phyloP scores from a whole-genome alignment of 2,329 filamentous ascomycete genomes.

The Mycocentrospora acerina region DNA sequence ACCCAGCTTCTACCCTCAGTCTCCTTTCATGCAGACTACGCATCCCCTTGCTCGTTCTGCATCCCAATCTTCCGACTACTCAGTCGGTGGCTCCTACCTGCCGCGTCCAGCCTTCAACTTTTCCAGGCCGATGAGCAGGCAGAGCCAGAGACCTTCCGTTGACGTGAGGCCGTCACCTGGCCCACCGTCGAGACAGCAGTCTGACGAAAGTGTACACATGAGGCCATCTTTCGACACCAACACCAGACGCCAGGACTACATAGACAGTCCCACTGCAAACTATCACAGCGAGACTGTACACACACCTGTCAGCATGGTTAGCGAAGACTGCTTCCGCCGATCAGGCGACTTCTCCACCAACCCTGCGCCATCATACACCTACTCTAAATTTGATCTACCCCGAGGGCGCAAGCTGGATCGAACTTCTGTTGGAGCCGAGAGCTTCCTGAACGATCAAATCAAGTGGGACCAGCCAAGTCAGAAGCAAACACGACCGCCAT shows the following conservation, averaged over 20 bases:
- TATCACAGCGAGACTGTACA: slow-evolving; percentile 65
- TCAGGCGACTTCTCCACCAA: slow-evolving; percentile 51
- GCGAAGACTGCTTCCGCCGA: slow-evolving; percentile 64
- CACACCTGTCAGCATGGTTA: slow-evolving; percentile 72
- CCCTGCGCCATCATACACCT: slow-evolving; percentile 74
- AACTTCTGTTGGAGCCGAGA: slow-evolving; percentile 42
- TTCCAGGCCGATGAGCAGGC: slow-evolving; percentile 81
- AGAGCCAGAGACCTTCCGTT: slow-evolving; percentile 56
- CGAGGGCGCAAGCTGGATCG: slow-evolving; percentile 78
- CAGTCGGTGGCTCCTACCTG: slow-evolving; percentile 58
- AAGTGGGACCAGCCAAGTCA: slow-evolving; percentile 60
- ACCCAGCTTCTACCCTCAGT: slow-evolving; percentile 64
- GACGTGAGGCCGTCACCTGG: slow-evolving; percentile 42
- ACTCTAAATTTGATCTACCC: slow-evolving; percentile 81
- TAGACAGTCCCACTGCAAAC: slow-evolving; percentile 56
- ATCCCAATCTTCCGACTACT: slow-evolving; percentile 81
- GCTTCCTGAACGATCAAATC: slow-evolving; percentile 52
- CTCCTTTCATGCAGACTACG: slow-evolving; percentile 64
- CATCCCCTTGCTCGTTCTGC: slow-evolving; percentile 69
- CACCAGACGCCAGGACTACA: slow-evolving; percentile 43
- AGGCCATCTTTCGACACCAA: slow-evolving; percentile 43
- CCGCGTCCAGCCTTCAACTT: slow-evolving; percentile 87
- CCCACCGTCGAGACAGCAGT: slow-evolving; percentile 36
- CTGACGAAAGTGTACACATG: slow-evolving; percentile 39
- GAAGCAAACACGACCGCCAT: slow-evolving; percentile 34